Evolutionary conservation across 139 green algal species (phyloP), one percentile per base, ranked within the genome.

Genomic region (Closterium sp.): DNA sequence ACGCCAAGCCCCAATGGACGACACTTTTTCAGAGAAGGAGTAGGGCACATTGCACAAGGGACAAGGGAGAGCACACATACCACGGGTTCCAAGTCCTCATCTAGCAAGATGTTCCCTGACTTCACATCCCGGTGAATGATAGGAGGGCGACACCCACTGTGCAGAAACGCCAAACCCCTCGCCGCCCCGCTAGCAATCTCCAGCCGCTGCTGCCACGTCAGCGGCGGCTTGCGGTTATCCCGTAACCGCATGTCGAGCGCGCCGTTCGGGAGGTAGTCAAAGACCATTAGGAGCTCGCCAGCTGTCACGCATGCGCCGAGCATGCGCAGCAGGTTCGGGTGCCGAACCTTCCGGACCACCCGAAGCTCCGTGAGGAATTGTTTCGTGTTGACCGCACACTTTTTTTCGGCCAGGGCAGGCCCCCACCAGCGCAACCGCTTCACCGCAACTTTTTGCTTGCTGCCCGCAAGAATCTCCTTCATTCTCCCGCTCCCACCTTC

Each of bases 141-240:
- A 29, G 86, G 86, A 31, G 86, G 86, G 28, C 29, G 30, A 31
- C 86, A 89, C 9, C 31, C 28, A 30, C n/a, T 31, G 29, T 89
- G 86, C 86, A 89, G 86, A 31, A 45, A 89, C 86, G 30, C 21
- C 29, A 89, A 31, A 30, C 86, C 86, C 86, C 30, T 21, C 86
- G 86, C 86, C 86, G 86, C 28, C 29, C 86, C 86, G 1, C 28
- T 30, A 31, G 86, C 86, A 31, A 89, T 89, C 29, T 42, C 29
- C 86, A 89, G 29, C 29, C 86, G 86, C 86, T 89, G 29, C 31
- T 89, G 29, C 86, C 86, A 89, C 86, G 86, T 89, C 86, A 89
- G 86, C 86, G 21, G 9, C 30, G 86, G 86, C 86, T 42, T 87
- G 17, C 84, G 28, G n/a, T 87, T 30, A 90, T 38, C 34, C 22